Base-by-base conservation (phyloP, 306 rosid genomes). In the Lagenaria siceraria region DNA sequence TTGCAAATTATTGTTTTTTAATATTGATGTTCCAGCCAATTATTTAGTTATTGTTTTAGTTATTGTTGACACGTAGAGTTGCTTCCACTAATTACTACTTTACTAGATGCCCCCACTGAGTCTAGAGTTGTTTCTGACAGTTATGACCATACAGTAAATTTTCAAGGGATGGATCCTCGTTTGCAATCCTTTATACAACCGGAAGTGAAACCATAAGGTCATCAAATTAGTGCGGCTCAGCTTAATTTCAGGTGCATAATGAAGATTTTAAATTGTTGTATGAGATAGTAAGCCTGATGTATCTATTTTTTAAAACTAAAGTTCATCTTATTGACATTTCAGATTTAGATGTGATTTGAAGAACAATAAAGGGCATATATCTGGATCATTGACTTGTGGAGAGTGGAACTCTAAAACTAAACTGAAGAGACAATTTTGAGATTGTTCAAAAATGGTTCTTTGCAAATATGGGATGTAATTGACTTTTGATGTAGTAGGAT, bases 271-370 rank as follows among this genome's bases (percentile, higher is more conserved):
- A 8, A 58, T 58, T 58, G 33, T 22, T 58, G 31, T 11, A 21
- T 2, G 31, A 58, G 29, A 14, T 21, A 15, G 10, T 21, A 0
- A 13, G 62, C 21, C 21, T 29, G 22, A 2, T 58, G 6, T 10
- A 58, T 33, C 36, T 33, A 33, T 4, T 33, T 2, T 33, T 33
- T 33, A 33, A 4, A 33, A 33, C 36, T 33, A 53, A 74, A 63
- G 36, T 15, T 19, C 17, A 2, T 60, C 19, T 38, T 74, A 35
- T 21, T 56, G 81, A 69, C 29, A 27, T 80, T 58, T 65, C 83
- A 93, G 98, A 93, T 93, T 59, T 91, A 93, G 89, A 77, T 97
- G 96, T 81, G 97, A 91, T 83, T 82, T 93, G 24, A 91, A 91
- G 90, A 93, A 93, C 72, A 93, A 96, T 74, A 93, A 93, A 84